A percentile compares a stretch with the other conserved stretches of the same genome.
Conservation (phyloP, 2,329 filamentous ascomycete species). For the Colletotrichum australisinense region DNA sequence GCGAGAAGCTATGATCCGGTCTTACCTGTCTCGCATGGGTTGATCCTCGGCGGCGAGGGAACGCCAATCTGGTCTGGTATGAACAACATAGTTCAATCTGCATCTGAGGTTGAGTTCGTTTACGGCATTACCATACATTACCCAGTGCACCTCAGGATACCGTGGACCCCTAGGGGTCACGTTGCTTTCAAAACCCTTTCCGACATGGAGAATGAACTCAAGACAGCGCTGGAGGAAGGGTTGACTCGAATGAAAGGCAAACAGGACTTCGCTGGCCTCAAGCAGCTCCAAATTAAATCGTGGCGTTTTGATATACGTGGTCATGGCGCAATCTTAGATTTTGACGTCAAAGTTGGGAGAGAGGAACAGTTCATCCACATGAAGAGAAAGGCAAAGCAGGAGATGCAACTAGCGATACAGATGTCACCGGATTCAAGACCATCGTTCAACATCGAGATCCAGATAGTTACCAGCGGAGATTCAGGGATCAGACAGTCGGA, state of each 20-base stretch:
- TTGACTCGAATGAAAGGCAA: background rate
- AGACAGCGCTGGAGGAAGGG: background rate
- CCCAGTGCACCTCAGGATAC: background rate
- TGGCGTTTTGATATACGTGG: background rate
- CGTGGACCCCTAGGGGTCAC: background rate
- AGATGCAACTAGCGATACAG: background rate
- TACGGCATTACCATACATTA: background rate
- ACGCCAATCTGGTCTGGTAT: too few species aligned
- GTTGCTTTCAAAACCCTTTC: background rate
- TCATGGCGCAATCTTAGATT: background rate
- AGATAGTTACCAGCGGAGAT: background rate
- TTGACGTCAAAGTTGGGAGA: background rate
- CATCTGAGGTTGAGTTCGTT: background rate
- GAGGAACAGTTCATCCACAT: background rate
- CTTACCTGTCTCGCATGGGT: background rate
- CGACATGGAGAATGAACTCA: background rate
- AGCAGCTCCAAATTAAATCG: background rate
- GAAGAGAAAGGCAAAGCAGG: background rate
- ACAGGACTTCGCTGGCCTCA: background rate
- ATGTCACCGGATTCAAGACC: background rate
- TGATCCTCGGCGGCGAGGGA: background rate
- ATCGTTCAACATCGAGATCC: background rate
- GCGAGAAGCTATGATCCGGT: background rate
- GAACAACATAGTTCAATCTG: too few species aligned
- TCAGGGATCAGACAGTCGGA: background rate